Evolutionary conservation across 352 stramenopile species (phyloP), one percentile per base, ranked within the genome.

Genomic region (Phytophthora colocasiae): DNA sequence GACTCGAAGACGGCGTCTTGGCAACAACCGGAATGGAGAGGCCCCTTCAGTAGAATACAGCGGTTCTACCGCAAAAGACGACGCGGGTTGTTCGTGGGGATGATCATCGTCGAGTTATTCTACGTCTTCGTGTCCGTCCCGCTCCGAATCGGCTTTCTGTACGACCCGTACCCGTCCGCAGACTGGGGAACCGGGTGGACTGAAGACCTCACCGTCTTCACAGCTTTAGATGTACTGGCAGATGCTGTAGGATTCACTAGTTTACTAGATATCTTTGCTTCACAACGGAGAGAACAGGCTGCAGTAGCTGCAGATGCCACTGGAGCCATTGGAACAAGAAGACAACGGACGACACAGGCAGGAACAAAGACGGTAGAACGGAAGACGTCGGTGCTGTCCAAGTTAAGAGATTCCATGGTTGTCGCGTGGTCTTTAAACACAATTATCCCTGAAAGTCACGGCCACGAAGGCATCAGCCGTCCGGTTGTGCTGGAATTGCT

Each of bases 121-220:
- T 93, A 93, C 69, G 58, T 83, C 17, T 69, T 88, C 34, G 15
- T 83, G 22, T 91, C 74, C 12, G 57, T 93, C 4, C 84, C 83
- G 14, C 68, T 92, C 7, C 83, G 84, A 0, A 73, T 95, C 40
- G 86, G 84, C 24, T 89, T 95, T 51, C 66, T 87, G 51, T 92
- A 85, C 44, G 81, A 91, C 58, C 81, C 81, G 3, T 83, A 85
- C 40, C 34, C 64, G 1, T 29, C 19, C 0, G 24, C 31, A 6
- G 50, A 53, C 22, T 70, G 64, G 46, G n/a, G 31, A 0, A 29
- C 51, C 3, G 66, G 63, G 0, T 93, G 84, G 84, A 89, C 74
- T 2, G 43, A 34, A 0, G 72, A 75, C 22, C 72, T 91, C 49
- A 82, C 75, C 8, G 58, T 89, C 4, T 79, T 89, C 26, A 77